A percentile compares a stretch with the other conserved stretches of the same genome.
Conservation (phyloP, 176 grass and related monocot genomes). For the Avena sativa region DNA sequence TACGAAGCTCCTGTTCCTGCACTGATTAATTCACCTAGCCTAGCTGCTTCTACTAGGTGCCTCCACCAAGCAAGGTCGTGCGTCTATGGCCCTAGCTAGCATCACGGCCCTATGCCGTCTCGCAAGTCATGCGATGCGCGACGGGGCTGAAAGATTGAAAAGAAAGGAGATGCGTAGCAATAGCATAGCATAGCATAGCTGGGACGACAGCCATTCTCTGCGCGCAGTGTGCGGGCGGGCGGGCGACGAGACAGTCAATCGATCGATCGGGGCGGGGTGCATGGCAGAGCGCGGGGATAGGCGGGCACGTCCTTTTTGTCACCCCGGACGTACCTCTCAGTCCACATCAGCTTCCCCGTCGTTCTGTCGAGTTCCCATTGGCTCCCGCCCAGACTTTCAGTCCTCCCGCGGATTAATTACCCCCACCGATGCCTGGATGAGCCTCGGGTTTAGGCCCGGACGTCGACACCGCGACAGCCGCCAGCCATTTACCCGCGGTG, state of each 20-base stretch:
- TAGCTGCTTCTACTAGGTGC: too few species aligned
- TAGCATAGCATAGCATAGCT: background rate
- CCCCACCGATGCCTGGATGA: background rate
- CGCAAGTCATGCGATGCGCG: too few species aligned
- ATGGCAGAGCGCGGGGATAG: background rate
- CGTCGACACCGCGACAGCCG: background rate
- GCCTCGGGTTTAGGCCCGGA: background rate
- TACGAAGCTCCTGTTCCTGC: too few species aligned
- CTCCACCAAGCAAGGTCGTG: too few species aligned
- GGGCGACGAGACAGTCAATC: slow-evolving; percentile 1
- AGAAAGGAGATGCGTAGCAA: background rate
- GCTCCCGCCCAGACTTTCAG: background rate
- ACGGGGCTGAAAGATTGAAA: too few species aligned
- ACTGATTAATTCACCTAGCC: too few species aligned
- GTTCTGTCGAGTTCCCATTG: slow-evolving; percentile 52
- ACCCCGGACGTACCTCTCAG: slow-evolving; percentile 13
- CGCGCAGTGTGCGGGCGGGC: too few species aligned
- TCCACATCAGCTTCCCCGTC: background rate
- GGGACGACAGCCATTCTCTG: background rate
- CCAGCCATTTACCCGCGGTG: slow-evolving; percentile 5
- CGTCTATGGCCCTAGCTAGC: too few species aligned
- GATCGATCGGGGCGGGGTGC: background rate
- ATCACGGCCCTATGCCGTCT: too few species aligned
- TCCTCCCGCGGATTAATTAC: background rate
- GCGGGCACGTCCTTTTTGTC: slow-evolving; percentile 32